Base-by-base conservation (phyloP, 306 rosid genomes). In the Vachellia collinsii region DNA sequence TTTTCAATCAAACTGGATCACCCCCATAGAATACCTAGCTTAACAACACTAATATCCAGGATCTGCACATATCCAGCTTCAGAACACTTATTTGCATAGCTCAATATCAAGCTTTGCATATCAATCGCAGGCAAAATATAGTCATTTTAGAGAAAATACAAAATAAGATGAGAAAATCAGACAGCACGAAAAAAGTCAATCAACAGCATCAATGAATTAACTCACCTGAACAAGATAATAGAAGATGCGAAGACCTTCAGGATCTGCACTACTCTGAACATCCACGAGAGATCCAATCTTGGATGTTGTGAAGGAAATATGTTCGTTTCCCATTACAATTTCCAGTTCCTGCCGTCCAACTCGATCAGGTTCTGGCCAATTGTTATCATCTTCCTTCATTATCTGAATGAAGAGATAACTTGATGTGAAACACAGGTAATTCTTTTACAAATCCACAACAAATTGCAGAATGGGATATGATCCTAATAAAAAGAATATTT, bases 221-320 rank as follows among this genome's bases (percentile, higher is more conserved):
- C 84, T 79, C 5, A 94, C 99, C 99, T 95, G 98, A 86, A 95
- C 99, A 68, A 95, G 97, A 76, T 95, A 95, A 87, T 95, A 93
- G 84, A 95, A 95, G 84, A 95, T 93, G 39, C 99, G 99, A 78
- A 95, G 98, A n/a, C 99, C 99, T 86, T 95, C 97, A 4, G 98
- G 98, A 82, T 95, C 99, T n/a, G 92, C 93, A 81, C 99, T 95
- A 66, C 94, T 89, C 87, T 95, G 97, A 86, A 95, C 99, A 82
- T 93, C 99, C 4, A 95, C 97, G 6, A 95, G 97, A 8, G 99
- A 95, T 5, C 99, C 99, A 66, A 95, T 95, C 87, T 95, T 95
- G 1, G 99, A 95, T 5, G 99, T 95, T 3, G 99, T 95, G 81
- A 95, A 95, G 38, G 99, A 95, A 66, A 95, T 95, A 73, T 95